A percentile compares a stretch with the other conserved stretches of the same genome.
phyloP scores from a whole-genome alignment of 2,329 filamentous ascomycete genomes.

The Stagonosporopsis chrysanthemi region DNA sequence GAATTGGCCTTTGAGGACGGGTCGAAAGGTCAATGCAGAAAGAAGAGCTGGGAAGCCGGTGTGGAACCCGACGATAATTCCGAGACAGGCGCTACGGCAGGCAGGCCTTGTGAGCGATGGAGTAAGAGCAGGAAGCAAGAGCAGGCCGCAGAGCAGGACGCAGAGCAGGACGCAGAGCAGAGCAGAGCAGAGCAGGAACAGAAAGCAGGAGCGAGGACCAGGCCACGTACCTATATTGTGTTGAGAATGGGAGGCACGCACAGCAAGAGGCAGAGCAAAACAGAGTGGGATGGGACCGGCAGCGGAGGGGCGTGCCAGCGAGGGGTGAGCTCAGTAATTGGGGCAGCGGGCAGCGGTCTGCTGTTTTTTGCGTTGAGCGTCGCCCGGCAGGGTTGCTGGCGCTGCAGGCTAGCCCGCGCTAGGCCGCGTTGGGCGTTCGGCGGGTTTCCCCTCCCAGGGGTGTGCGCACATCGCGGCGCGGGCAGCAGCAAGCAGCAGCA shows the following conservation, averaged over 20 bases:
- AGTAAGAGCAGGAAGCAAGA: constrained; percentile 8
- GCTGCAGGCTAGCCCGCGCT: constrained; percentile 30
- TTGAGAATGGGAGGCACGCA: constrained; percentile 26
- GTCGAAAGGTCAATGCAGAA: constrained; percentile 18
- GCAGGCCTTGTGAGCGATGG: constrained; percentile 19
- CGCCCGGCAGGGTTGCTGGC: constrained; percentile 34
- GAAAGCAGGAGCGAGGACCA: constrained; percentile 19
- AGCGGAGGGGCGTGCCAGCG: neutral
- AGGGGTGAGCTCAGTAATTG: constrained; percentile 24
- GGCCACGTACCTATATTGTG: constrained; percentile 48
- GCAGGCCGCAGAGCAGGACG: neutral
- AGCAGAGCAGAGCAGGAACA: neutral
- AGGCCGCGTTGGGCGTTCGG: neutral
- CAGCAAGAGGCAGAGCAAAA: constrained; percentile 3
- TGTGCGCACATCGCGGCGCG: neutral
- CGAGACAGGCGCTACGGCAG: constrained; percentile 26
- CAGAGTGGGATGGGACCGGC: neutral
- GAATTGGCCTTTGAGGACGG: neutral
- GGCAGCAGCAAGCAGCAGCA: too few relatives aligned
- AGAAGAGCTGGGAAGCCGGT: constrained; percentile 25
- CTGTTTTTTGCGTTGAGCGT: constrained; percentile 45
- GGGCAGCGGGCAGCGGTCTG: constrained; percentile 45
- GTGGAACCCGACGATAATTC: constrained; percentile 25
- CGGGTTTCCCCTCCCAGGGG: constrained; percentile 13
- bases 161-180: neutral